Evolutionary conservation across 2,329 filamentous ascomycete species (phyloP).

Genomic region (Colletotrichum cordylinicola): DNA sequence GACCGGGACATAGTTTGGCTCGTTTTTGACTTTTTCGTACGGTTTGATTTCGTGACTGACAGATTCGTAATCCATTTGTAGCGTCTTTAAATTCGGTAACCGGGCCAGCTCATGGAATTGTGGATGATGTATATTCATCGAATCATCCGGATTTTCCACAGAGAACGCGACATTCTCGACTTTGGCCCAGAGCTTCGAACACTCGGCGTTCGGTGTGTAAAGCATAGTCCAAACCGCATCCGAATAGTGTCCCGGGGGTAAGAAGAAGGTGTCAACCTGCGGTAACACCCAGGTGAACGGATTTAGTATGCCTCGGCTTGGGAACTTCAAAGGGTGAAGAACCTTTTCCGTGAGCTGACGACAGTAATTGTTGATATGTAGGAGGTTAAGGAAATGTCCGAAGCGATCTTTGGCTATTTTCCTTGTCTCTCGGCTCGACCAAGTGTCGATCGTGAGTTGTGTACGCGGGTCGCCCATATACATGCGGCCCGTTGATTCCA

Average conservation of each 20-base stretch:
- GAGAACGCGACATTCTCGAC: neutral
- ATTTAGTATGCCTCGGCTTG: neutral
- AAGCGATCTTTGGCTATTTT: neutral
- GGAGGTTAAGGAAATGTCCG: neutral
- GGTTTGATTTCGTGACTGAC: too few species aligned
- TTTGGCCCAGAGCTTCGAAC: neutral
- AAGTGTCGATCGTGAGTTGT: neutral
- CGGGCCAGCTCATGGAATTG: neutral
- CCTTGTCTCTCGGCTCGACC: neutral
- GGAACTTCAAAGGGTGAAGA: neutral
- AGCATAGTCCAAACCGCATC: neutral
- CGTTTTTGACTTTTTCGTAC: neutral
- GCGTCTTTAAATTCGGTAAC: neutral
- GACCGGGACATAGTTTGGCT: neutral
- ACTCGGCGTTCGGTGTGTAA: neutral
- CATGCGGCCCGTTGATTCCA: neutral
- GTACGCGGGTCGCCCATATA: neutral
- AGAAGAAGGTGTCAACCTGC: neutral
- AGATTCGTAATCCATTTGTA: neutral
- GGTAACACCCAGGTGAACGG: neutral
- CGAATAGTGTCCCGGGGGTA: neutral
- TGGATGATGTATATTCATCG: neutral
- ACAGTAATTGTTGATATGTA: neutral
- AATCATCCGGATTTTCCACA: neutral
- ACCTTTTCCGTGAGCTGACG: neutral